Evolutionary conservation across 2,329 filamentous ascomycete genomes (phyloP).

Genomic region (Neofusicoccum parvum): DNA sequence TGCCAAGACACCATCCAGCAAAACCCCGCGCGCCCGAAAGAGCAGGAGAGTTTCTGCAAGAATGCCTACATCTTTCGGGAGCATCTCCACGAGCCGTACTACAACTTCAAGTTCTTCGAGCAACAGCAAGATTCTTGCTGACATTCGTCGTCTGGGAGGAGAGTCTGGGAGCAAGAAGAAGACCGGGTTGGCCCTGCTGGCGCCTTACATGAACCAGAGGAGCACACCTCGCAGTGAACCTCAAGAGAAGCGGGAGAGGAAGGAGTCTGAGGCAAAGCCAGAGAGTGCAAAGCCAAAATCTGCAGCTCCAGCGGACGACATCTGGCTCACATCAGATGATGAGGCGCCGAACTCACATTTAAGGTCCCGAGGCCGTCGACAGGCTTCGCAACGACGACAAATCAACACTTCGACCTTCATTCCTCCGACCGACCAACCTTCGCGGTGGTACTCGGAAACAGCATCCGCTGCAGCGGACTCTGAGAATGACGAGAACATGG

Average conservation of each 20-base stretch:
- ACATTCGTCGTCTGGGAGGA: conserved; percentile 18
- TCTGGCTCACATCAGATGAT: conserved; percentile 20
- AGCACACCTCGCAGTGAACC: neutral
- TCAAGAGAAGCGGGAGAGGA: neutral
- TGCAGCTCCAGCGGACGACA: neutral
- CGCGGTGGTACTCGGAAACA: neutral
- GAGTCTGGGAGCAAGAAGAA: conserved; percentile 10
- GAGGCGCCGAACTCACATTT: neutral
- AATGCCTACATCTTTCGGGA: conserved; percentile 9
- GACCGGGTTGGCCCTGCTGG: conserved; percentile 11
- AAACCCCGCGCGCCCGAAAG: conserved; percentile 12
- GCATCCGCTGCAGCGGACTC: neutral
- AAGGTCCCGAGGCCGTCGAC: neutral
- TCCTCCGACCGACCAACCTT: neutral
- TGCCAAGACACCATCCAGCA: conserved; percentile 15
- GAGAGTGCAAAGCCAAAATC: neutral
- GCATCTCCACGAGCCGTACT: neutral
- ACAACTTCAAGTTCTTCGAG: neutral
- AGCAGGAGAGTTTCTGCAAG: conserved; percentile 1
- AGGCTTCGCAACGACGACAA: neutral
- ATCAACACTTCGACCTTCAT: neutral
- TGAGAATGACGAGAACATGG: neutral
- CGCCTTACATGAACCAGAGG: conserved; percentile 18
- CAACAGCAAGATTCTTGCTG: conserved; percentile 20
- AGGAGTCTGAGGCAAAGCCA: neutral